Evolutionary conservation across 106 monocot species (phyloP), one percentile per base, ranked within the genome.

Genomic region (Narthecium ossifragum): DNA sequence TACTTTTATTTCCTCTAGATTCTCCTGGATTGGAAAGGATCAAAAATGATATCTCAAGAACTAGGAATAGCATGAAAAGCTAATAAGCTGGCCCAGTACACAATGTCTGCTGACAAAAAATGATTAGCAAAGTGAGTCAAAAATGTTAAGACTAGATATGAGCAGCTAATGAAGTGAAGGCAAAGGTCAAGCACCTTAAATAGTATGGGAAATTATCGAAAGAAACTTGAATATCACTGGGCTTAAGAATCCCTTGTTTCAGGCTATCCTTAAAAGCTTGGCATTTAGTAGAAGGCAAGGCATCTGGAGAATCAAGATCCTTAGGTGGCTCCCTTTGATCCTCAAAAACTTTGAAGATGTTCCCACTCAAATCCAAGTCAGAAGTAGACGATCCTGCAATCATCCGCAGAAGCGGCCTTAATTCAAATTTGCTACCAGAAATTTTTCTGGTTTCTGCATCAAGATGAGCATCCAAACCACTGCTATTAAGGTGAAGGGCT

Each of bases 121-220:
- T n/a, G n/a, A n/a, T n/a, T n/a, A n/a, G n/a, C n/a, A n/a, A n/a
- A n/a, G n/a, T n/a, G n/a, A n/a, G n/a, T n/a, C n/a, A n/a, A n/a
- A n/a, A n/a, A n/a, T n/a, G n/a, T n/a, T n/a, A n/a, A n/a, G n/a
- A n/a, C n/a, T n/a, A n/a, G n/a, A n/a, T n/a, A n/a, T n/a, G n/a
- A n/a, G n/a, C n/a, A n/a, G n/a, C n/a, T n/a, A n/a, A n/a, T n/a
- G n/a, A n/a, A n/a, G n/a, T n/a, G n/a, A n/a, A n/a, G n/a, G n/a
- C n/a, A n/a, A n/a, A n/a, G n/a, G n/a, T n/a, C n/a, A n/a, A n/a
- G n/a, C n/a, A 99, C 98, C 98, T 91, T 53, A 99, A 26, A 68
- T 79, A 99, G 50, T 99, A 99, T 15, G 98, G 98, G 58, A 99
- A 91, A 58, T 74, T 79, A 26, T 99, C 84, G 67, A 91, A 85